Conservation (phyloP, 345 rosid genomes). For the Physaria fendleri region DNA sequence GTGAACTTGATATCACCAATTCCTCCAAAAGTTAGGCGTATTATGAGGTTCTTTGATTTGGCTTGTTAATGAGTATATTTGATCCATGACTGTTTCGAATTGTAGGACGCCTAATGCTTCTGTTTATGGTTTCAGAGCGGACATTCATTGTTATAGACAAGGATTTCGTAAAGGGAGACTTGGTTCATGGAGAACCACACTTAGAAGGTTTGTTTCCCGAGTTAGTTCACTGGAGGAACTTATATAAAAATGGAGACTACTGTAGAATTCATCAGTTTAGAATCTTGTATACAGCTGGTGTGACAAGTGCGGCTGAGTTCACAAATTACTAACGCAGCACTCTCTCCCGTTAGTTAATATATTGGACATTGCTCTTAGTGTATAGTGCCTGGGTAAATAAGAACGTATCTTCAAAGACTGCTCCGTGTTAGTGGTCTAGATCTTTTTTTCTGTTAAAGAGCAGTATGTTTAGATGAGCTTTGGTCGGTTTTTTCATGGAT, state of each 20-base stretch:
- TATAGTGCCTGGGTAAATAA: neutral
- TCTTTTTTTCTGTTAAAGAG: neutral
- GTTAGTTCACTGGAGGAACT: neutral
- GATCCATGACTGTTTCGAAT: neutral
- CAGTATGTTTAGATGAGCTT: neutral
- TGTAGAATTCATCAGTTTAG: neutral
- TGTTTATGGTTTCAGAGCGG: slow-evolving; percentile 46
- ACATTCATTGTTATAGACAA: slow-evolving; percentile 86
- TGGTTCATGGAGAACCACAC: slow-evolving; percentile 57
- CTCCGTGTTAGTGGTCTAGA: slow-evolving; percentile 5
- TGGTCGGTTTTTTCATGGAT: neutral
- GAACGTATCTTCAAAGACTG: neutral
- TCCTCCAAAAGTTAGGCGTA: neutral
- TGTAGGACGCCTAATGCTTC: neutral
- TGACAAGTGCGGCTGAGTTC: neutral
- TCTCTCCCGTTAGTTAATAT: neutral
- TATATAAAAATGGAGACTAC: neutral
- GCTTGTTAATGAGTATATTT: neutral
- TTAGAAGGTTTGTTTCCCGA: slow-evolving; percentile 53
- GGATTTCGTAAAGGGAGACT: slow-evolving; percentile 47
- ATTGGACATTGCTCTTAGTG: neutral
- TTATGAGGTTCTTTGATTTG: neutral
- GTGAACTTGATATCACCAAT: neutral
- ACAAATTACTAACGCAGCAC: neutral
- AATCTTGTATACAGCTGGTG: neutral